Conservation (phyloP, 2,329 filamentous ascomycete species). For the Trichoderma simmonsii region DNA sequence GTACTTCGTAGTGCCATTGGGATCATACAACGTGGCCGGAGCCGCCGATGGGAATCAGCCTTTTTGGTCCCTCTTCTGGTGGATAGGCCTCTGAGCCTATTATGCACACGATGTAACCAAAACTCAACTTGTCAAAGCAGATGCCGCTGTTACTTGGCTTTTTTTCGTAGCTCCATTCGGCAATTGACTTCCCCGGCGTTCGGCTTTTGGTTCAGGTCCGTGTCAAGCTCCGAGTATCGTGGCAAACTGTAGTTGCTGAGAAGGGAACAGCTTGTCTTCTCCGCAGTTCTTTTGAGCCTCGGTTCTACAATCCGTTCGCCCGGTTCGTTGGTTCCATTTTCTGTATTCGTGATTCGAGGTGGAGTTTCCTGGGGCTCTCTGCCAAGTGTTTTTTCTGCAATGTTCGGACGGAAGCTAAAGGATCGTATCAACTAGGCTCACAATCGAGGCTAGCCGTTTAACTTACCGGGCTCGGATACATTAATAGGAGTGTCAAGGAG, state of each 20-base stretch:
- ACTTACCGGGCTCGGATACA: background rate
- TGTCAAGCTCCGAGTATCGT: background rate
- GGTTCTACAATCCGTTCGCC: background rate
- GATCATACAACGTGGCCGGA: background rate
- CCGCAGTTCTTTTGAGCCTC: background rate
- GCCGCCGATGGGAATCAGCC: background rate
- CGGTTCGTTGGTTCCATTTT: background rate
- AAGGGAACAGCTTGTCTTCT: background rate
- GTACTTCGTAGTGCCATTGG: background rate
- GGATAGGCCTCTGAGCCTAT: background rate
- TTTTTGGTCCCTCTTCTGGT: background rate
- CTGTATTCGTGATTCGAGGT: background rate
- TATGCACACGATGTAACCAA: background rate
- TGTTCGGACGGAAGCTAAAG: background rate
- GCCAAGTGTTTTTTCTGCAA: background rate
- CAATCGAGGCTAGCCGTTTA: background rate
- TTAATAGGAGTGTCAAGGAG: background rate
- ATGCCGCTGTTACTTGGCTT: background rate
- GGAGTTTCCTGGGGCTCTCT: background rate
- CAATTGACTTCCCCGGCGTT: background rate
- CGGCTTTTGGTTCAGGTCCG: background rate
- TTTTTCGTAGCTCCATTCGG: background rate
- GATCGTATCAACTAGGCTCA: background rate
- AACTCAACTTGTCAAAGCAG: background rate
- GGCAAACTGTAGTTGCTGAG: background rate